Evolutionary conservation across 305 asterid species (phyloP).

Genomic region (Nicotiana rustica): DNA sequence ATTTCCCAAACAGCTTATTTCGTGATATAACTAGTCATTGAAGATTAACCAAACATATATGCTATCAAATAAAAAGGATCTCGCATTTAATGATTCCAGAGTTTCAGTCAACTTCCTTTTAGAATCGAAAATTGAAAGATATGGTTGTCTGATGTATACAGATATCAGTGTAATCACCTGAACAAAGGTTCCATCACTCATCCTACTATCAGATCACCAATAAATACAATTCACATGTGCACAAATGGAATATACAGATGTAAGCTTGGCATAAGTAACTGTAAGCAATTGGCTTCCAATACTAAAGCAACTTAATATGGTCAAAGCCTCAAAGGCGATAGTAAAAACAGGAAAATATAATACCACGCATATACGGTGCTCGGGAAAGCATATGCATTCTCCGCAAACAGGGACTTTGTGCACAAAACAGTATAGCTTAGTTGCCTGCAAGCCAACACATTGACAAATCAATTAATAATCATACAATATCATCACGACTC

Average conservation of each 20-base stretch:
- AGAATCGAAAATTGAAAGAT: background rate
- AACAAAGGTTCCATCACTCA: background rate
- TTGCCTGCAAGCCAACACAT: constrained; percentile 67
- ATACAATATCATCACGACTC: background rate
- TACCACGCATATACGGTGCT: constrained; percentile 98
- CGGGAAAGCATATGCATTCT: constrained; percentile 92
- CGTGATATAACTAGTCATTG: background rate
- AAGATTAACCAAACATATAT: background rate
- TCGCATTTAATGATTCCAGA: background rate
- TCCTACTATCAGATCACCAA: background rate
- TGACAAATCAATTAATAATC: background rate
- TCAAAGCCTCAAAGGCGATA: background rate
- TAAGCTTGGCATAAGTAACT: background rate
- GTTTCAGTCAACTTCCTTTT: background rate
- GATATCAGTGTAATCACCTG: constrained; percentile 25
- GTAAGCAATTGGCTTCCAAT: background rate
- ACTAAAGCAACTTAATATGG: background rate
- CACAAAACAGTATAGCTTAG: constrained; percentile 94
- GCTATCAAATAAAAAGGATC: constrained; percentile 10
- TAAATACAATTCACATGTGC: background rate
- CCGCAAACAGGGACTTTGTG: constrained; percentile 99
- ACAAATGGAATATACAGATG: constrained; percentile 14
- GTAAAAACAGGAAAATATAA: constrained; percentile 37
- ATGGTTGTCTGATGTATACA: background rate
- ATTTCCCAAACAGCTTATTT: background rate